phyloP scores from a whole-genome alignment of 495 filamentous ascomycete species.

The Tuber borchii region DNA sequence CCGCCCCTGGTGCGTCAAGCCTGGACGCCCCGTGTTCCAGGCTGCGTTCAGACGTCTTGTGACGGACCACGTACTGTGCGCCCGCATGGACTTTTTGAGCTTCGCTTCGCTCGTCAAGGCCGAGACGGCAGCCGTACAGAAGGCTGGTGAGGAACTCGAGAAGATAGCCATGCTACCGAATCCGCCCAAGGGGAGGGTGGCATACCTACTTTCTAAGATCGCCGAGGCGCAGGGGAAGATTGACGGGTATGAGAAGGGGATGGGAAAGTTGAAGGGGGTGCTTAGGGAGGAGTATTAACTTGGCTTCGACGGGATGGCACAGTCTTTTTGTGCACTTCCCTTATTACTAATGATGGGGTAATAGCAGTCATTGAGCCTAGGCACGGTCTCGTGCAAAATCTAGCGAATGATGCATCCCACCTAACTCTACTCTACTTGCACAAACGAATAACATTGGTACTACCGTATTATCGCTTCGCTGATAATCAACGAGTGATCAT shows the following conservation, averaged over 20 bases:
- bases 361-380: neutral
- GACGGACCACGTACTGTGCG: constrained; percentile 63
- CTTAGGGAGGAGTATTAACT: constrained; percentile 29
- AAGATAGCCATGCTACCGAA: constrained; percentile 61
- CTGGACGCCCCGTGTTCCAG: constrained; percentile 80
- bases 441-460: neutral
- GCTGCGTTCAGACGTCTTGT: constrained; percentile 69
- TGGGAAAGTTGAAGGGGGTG: constrained; percentile 60
- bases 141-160: constrained; percentile 70
- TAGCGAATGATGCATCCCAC: neutral
- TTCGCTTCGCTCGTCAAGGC: constrained; percentile 59
- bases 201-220: constrained; percentile 69
- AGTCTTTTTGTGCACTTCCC: neutral
- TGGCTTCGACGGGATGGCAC: neutral
- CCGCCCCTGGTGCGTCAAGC: constrained; percentile 66
- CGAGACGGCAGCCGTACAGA: constrained; percentile 69
- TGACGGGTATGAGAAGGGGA: constrained; percentile 65
- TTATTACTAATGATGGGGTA: neutral
- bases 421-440: neutral
- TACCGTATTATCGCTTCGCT: neutral
- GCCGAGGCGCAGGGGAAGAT: constrained; percentile 67
- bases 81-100: constrained; percentile 67
- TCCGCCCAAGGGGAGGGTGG: constrained; percentile 55
- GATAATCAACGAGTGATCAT: neutral
- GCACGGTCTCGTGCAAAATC: neutral